phyloP scores from a whole-genome alignment of 495 filamentous ascomycete genomes.

The Aspergillus kassunensis region DNA sequence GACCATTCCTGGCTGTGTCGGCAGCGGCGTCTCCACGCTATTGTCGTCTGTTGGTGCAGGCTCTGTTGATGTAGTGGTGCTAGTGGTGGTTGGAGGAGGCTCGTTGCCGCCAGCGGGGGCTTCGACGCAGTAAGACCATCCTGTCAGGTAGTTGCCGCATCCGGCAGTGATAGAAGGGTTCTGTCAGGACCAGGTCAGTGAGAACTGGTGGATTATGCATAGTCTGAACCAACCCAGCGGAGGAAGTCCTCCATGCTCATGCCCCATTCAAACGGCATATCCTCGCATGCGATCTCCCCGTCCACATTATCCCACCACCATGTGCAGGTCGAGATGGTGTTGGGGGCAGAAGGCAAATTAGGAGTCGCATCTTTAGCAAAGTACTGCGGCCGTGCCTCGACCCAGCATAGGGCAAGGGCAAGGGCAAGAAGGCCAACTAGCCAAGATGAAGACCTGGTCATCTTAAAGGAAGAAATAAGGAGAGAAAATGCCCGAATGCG shows the following conservation, averaged over 20 bases:
- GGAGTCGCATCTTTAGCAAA: background rate
- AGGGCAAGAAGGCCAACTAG: too few species aligned
- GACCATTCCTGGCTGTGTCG: too few species aligned
- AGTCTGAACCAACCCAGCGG: background rate
- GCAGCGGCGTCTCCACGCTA: constrained; percentile 13
- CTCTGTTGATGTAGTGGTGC: background rate
- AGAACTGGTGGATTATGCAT: background rate
- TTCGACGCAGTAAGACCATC: constrained; percentile 7
- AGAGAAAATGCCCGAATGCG: too few species aligned
- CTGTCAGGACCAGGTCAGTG: background rate
- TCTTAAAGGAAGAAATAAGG: too few species aligned
- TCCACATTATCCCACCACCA: constrained; percentile 4
- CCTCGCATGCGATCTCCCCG: background rate
- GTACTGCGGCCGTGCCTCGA: too few species aligned
- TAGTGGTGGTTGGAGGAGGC: background rate
- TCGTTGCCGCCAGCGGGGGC: background rate
- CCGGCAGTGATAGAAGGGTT: constrained; percentile 3
- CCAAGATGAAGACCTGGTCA: too few species aligned
- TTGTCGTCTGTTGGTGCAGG: background rate
- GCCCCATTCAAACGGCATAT: background rate
- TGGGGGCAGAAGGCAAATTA: background rate
- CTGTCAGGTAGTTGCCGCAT: background rate
- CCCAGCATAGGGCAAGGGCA: too few species aligned
- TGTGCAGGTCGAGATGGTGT: constrained; percentile 2
- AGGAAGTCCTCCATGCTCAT: background rate